Base-by-base conservation (phyloP, 768 basidiomycete genomes). In the Botryobasidium botryosum region DNA sequence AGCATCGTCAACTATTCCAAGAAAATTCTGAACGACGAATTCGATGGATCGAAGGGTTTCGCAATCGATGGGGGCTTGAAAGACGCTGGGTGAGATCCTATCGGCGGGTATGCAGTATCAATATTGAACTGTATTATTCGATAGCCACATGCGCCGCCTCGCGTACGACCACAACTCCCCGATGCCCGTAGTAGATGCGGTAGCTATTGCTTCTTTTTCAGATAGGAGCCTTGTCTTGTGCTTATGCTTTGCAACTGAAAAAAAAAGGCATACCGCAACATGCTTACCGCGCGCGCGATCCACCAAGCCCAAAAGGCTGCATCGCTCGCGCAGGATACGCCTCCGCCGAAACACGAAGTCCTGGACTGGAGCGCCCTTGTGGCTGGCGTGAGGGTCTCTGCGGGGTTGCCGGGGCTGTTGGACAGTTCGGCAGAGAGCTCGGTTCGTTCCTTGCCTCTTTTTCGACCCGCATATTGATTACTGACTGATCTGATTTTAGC, bases 341-440 rank as follows among this genome's bases (percentile, higher is more conserved):
- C 28, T 61, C 64, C 44, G 57, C 63, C 43, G 59, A 59, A 21
- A 61, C 64, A 4, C 56, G 72, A 75, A 6, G 61, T 68, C 3
- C 61, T 90, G 17, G 88, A 92, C 55, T 91, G 86, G 85, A 81
- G 78, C 49, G 74, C 76, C 1, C 58, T 90, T 33, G 71, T 91
- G 24, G 81, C 79, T 3, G 85, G 84, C 3, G 68, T 75, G 32
- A 68, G 87, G 41, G 74, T 80, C 10, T 69, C 81, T 2, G 79
- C 84, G 7, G 86, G 85, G 2, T 48, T 68, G 28, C 40, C 40
- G 7, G 40, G 23, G 24, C 29, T 42, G n/a, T n/a, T n/a, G n/a
- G n/a, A n/a, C n/a, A n/a, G n/a, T n/a, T n/a, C n/a, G n/a, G n/a
- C n/a, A n/a, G n/a, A n/a, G n/a, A n/a, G n/a, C n/a, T n/a, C n/a